Evolutionary conservation across 495 filamentous ascomycete genomes (phyloP).

Genomic region (Pyronema omphalodes): DNA sequence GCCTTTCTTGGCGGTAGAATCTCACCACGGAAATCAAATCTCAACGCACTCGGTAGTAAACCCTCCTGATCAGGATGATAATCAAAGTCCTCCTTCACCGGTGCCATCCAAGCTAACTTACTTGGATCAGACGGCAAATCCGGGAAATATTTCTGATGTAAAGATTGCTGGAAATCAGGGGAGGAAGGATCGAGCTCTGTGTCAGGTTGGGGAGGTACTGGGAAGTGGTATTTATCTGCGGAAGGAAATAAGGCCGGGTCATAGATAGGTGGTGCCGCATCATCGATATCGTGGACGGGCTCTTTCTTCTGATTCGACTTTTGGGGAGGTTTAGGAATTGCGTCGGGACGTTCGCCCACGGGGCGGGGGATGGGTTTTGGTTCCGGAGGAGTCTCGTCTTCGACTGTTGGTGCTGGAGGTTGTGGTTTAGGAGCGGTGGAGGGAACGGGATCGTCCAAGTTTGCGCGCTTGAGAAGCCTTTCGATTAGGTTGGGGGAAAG

Average conservation of each 20-base stretch:
- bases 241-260: slow-evolving; percentile 5
- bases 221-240: slow-evolving; percentile 37
- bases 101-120: slow-evolving; percentile 76
- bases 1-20: slow-evolving; percentile 59
- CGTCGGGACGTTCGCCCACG: not conserved
- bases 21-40: slow-evolving; percentile 70
- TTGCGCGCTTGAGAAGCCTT: slow-evolving; percentile 57
- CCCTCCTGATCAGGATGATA: slow-evolving; percentile 61
- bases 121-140: slow-evolving; percentile 65
- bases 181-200: slow-evolving; percentile 55
- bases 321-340: not conserved
- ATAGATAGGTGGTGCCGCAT: slow-evolving; percentile 5
- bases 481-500: slow-evolving; percentile 57
- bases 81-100: slow-evolving; percentile 40
- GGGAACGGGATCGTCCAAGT: slow-evolving; percentile 43
- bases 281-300: slow-evolving; percentile 3
- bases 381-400: slow-evolving; percentile 26
- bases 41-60: slow-evolving; percentile 56
- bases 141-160: slow-evolving; percentile 88
- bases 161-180: slow-evolving; percentile 59
- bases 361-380: slow-evolving; percentile 11
- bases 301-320: not conserved
- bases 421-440: not conserved
- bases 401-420: not conserved
- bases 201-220: slow-evolving; percentile 32